A percentile compares a stretch with the other conserved stretches of the same genome.
Conservation (phyloP, 1,284 basidiomycete species). For the Cerrena zonata region DNA sequence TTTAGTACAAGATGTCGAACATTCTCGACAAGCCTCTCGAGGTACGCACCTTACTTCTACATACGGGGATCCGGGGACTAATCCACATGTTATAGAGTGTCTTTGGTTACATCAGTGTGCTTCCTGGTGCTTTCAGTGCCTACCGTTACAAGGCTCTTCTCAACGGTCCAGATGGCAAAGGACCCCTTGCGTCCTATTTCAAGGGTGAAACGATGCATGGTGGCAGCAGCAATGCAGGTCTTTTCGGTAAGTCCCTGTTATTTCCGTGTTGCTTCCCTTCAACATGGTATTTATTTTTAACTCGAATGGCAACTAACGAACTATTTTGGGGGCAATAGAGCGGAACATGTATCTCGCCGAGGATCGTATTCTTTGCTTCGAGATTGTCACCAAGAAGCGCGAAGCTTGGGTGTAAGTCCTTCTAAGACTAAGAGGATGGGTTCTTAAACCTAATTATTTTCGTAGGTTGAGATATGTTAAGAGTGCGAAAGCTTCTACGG, state of each 20-base stretch:
- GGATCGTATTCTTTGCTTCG: slow-evolving; percentile 95
- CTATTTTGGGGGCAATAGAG: too few relatives aligned
- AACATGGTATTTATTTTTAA: slow-evolving; percentile 2
- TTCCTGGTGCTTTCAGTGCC: slow-evolving; percentile 87
- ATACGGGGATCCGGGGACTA: slow-evolving; percentile 5
- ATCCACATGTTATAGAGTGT: slow-evolving; percentile 54
- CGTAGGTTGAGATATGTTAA: slow-evolving; percentile 82
- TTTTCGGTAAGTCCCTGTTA: slow-evolving; percentile 53
- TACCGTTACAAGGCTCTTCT: slow-evolving; percentile 83
- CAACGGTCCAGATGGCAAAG: slow-evolving; percentile 78
- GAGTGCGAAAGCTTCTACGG: slow-evolving; percentile 83
- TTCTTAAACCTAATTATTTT: slow-evolving; percentile 3
- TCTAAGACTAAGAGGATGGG: not conserved
- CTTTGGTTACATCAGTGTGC: slow-evolving; percentile 86
- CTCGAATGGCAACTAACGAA: slow-evolving; percentile 1
- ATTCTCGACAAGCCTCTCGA: slow-evolving; percentile 90
- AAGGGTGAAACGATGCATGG: slow-evolving; percentile 86
- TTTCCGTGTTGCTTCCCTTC: too few relatives aligned
- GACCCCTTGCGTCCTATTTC: slow-evolving; percentile 87
- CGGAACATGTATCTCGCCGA: slow-evolving; percentile 89
- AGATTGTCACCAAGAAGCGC: slow-evolving; percentile 89
- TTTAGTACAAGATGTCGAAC: slow-evolving; percentile 85
- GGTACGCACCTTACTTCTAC: slow-evolving; percentile 31
- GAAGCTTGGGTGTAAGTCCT: slow-evolving; percentile 72
- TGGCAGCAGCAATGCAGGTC: slow-evolving; percentile 51